Evolutionary conservation across 176 grass and related monocot genomes (phyloP), one percentile per base, ranked within the genome.

Genomic region (Carex cristatella): DNA sequence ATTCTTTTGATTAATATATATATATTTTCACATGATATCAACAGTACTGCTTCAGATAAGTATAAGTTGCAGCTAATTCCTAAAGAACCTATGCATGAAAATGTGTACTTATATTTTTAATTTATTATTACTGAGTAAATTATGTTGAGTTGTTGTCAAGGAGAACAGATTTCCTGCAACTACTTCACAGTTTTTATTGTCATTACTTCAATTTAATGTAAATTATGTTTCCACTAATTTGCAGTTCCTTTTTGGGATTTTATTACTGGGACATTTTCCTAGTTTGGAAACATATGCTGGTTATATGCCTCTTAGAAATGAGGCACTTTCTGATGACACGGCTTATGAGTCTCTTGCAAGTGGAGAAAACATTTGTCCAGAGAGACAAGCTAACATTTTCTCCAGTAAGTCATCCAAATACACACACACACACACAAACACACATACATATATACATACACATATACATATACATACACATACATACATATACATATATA

Each of bases 281-380:
- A 95, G 78, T 65, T 81, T 99, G 87, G 91, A 99, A 83, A 54
- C 93, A 66, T 99, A 94, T 75, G 79, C 90, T 4, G 91, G 93
- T 87, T 98, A 98, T 81, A 89, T 81, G 78, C 93, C 91, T 37
- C 87, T 98, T 79, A 89, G 86, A 84, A 89, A 77, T 55, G 96
- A 94, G 77, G 37, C 32, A 40, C n/a, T 89, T 72, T 69, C 85
- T 57, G 93, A 95, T 13, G 88, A 90, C 38, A 93, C 88, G 55
- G 89, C 88, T 85, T 98, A 98, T 89, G 93, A 95, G 87, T 65
- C 91, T 87, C 89, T 98, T 81, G 86, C 93, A 15, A 87, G 70
- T 14, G 96, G 76, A 65, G 96, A 95, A 83, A 87, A 97, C 83
- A 91, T 98, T 83, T 98, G 96, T 71, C 96, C 95, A 7, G 96